These are phyloP conservation scores for Suillus clintonianus DNA, from an alignment of 768 basidiomycete species.

Conservation along the genomic window DNA sequence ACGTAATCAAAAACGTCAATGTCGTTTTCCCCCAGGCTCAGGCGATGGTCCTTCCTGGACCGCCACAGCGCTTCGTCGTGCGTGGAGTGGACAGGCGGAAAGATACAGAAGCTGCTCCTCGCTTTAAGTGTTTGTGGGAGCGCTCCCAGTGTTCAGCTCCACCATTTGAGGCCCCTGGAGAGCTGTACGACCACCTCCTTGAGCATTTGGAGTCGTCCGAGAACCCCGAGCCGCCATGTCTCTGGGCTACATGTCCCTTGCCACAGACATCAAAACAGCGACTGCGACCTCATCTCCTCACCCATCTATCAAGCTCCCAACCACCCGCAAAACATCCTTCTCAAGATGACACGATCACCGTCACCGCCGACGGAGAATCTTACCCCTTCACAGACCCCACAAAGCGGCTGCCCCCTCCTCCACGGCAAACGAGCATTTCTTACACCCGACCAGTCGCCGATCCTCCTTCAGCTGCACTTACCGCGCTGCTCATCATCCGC, in stretches of 20 bases:
- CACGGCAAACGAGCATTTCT: constrained; percentile 60
- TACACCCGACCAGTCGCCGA: constrained; percentile 62
- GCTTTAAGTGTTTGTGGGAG: constrained; percentile 80
- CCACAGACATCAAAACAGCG: constrained; percentile 45
- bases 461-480: constrained; percentile 73
- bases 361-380: constrained; percentile 54
- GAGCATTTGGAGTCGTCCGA: constrained; percentile 54
- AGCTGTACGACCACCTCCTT: constrained; percentile 74
- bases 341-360: constrained; percentile 73
- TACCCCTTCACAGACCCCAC: constrained; percentile 68
- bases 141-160: constrained; percentile 53
- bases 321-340: constrained; percentile 59
- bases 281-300: constrained; percentile 70
- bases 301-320: constrained; percentile 69
- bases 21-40: constrained; percentile 82
- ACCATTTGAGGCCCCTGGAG: constrained; percentile 53
- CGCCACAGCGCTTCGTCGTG: constrained; percentile 80
- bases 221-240: constrained; percentile 51
- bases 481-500: constrained; percentile 80
- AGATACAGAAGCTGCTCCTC: constrained; percentile 55
- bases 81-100: constrained; percentile 78
- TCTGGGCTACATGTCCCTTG: constrained; percentile 72
- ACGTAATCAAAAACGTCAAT: constrained; percentile 93
- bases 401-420: constrained; percentile 66
- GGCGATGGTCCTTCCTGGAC: constrained; percentile 81